These are phyloP conservation scores for Colletotrichum aenigma DNA, from an alignment of 2,329 filamentous ascomycete species.

Conservation along the genomic window DNA sequence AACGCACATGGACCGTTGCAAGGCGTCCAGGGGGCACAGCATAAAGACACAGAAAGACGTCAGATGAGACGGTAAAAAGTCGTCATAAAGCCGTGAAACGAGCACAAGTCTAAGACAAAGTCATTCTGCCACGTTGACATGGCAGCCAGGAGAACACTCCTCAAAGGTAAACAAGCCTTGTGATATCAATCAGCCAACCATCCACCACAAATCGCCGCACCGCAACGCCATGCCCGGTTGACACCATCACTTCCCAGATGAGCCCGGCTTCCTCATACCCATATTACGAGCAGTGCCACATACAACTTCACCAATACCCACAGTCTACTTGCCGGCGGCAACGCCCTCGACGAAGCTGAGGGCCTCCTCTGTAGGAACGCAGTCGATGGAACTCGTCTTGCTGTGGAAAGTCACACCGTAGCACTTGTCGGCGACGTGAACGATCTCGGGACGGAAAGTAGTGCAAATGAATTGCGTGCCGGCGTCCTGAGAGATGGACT, in stretches of 20 bases:
- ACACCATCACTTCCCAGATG: not conserved
- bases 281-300: not conserved
- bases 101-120: not conserved
- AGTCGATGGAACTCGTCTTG: slow-evolving; percentile 94
- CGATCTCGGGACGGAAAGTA: slow-evolving; percentile 96
- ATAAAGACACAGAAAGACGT: not conserved
- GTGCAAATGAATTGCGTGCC: slow-evolving; percentile 94
- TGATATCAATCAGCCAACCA: slow-evolving; percentile 16
- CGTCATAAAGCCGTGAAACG: slow-evolving; percentile 1
- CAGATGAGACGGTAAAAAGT: not conserved
- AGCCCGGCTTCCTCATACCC: not conserved
- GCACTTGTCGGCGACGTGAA: slow-evolving; percentile 94
- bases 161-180: not conserved
- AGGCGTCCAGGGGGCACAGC: not conserved
- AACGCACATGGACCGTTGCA: not conserved
- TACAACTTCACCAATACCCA: not conserved
- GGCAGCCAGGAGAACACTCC: not conserved
- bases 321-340: slow-evolving; percentile 19
- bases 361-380: slow-evolving; percentile 85
- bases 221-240: slow-evolving; percentile 15
- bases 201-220: slow-evolving; percentile 18
- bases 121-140: not conserved
- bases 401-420: slow-evolving; percentile 94
- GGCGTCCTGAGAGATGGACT: slow-evolving; percentile 73
- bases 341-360: slow-evolving; percentile 95